Percentiles rank a stretch among this genome's conserved stretches.
Evolutionary conservation across 805 yeast species (phyloP).

Genomic region (baker's yeast (Saccharomyces cerevisiae)): DNA sequence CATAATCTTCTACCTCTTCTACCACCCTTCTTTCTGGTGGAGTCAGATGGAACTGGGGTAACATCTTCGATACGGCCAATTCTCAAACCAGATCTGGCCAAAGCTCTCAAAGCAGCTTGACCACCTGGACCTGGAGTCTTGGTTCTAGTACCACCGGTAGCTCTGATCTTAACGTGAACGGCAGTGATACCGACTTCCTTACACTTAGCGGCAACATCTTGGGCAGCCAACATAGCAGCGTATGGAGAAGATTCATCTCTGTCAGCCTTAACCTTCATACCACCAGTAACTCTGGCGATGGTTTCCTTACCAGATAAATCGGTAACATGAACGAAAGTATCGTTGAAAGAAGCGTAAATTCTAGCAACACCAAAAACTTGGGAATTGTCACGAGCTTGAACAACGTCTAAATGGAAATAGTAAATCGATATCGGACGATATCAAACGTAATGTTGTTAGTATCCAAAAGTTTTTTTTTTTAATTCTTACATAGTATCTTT

Average conservation of each 20-base stretch:
- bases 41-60: slow-evolving; percentile 99
- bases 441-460: not conserved
- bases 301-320: slow-evolving; percentile 99
- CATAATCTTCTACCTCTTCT: slow-evolving; percentile 99
- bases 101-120: slow-evolving; percentile 97
- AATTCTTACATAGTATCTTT: not conserved
- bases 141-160: slow-evolving; percentile 99
- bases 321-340: slow-evolving; percentile 98
- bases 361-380: slow-evolving; percentile 99
- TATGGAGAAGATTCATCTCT: slow-evolving; percentile 99
- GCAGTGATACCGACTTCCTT: slow-evolving; percentile 99
- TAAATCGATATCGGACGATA: not conserved
- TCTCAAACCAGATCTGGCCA: slow-evolving; percentile 99
- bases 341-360: slow-evolving; percentile 99
- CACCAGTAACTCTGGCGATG: slow-evolving; percentile 99
- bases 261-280: slow-evolving; percentile 99
- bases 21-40: slow-evolving; percentile 99
- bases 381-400: slow-evolving; percentile 90
- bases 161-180: slow-evolving; percentile 98
- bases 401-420: slow-evolving; percentile 8
- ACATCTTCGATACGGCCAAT: slow-evolving; percentile 99
- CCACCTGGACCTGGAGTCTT: slow-evolving; percentile 99
- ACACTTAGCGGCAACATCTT: slow-evolving; percentile 97
- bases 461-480: not conserved
- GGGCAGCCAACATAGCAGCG: slow-evolving; percentile 99